Conservation (phyloP, 768 basidiomycete genomes). For the Xerocomus potaroensis region DNA sequence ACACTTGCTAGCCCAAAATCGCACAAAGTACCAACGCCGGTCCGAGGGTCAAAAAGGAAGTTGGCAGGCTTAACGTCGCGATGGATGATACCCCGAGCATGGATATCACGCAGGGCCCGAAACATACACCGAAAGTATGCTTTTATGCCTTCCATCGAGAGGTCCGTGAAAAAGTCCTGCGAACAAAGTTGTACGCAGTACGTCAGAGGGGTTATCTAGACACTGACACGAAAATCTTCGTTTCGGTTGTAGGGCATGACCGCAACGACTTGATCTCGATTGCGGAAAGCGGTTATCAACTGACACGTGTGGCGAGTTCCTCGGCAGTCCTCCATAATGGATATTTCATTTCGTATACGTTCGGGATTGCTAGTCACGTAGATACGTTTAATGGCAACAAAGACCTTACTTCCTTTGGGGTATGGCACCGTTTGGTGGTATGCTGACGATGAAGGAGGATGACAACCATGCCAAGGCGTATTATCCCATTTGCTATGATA, state of each 20-base stretch:
- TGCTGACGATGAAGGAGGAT: slow-evolving; percentile 59
- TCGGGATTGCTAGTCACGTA: slow-evolving; percentile 95
- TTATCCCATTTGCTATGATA: slow-evolving; percentile 79
- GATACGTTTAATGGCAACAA: slow-evolving; percentile 94
- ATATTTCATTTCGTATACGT: slow-evolving; percentile 88
- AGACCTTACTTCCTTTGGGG: slow-evolving; percentile 49
- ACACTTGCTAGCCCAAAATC: slow-evolving; percentile 97
- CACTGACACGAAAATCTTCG: slow-evolving; percentile 89
- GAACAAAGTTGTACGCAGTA: slow-evolving; percentile 5
- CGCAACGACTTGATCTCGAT: slow-evolving; percentile 88
- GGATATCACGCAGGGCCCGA: slow-evolving; percentile 84
- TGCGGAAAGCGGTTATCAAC: slow-evolving; percentile 89
- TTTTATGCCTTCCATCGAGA: slow-evolving; percentile 76
- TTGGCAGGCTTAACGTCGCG: slow-evolving; percentile 98
- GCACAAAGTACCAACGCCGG: slow-evolving; percentile 79
- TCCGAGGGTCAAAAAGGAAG: slow-evolving; percentile 86
- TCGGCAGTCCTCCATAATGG: slow-evolving; percentile 82
- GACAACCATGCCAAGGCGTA: slow-evolving; percentile 63
- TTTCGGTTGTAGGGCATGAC: slow-evolving; percentile 92
- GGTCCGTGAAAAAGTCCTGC: slow-evolving; percentile 72
- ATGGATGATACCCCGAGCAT: slow-evolving; percentile 83
- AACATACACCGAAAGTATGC: slow-evolving; percentile 89
- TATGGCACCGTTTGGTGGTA: slow-evolving; percentile 53
- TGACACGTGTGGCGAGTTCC: slow-evolving; percentile 87
- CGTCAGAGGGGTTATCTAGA: neutral